A percentile compares a stretch with the other conserved stretches of the same genome.
Conservation (phyloP, 2,329 filamentous ascomycete species). For the Arthrobotrys pseudoclavata region DNA sequence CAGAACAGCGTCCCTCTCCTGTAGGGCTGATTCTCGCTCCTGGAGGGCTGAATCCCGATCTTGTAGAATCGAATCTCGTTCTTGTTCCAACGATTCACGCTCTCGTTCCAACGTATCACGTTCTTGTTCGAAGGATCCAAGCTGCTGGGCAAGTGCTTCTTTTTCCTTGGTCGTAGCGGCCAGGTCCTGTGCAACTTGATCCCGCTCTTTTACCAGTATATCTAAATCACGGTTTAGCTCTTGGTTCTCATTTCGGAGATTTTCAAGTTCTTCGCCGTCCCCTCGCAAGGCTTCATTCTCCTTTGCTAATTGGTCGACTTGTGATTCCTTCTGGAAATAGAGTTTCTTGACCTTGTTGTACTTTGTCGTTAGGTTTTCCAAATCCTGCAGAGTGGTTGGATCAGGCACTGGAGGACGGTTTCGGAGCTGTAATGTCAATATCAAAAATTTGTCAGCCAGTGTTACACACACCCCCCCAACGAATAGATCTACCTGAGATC, state of each 20-base stretch:
- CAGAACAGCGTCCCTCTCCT: constrained; percentile 17
- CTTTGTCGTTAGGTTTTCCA: constrained; percentile 55
- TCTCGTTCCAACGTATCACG: constrained; percentile 17
- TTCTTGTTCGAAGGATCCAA: constrained; percentile 20
- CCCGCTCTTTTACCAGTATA: constrained; percentile 53
- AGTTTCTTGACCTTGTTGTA: constrained; percentile 60
- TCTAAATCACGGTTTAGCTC: constrained; percentile 56
- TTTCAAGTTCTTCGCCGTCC: constrained; percentile 48
- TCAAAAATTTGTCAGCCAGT: neutral
- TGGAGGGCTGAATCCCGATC: constrained; percentile 37
- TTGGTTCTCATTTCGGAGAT: constrained; percentile 32
- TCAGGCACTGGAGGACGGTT: constrained; percentile 48
- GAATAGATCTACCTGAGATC: constrained; percentile 11
- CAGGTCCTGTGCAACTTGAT: constrained; percentile 36
- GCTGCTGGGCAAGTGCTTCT: constrained; percentile 28
- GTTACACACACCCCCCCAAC: neutral
- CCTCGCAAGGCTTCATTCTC: constrained; percentile 44
- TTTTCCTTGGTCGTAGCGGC: constrained; percentile 28
- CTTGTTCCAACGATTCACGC: constrained; percentile 18
- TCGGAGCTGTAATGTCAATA: constrained; percentile 36
- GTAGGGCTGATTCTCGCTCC: constrained; percentile 38
- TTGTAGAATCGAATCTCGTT: constrained; percentile 38
- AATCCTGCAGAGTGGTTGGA: constrained; percentile 38
- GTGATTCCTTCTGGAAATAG: constrained; percentile 58
- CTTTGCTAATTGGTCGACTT: constrained; percentile 50